Evolutionary conservation across 306 rosid species (phyloP).

Genomic region (Cajanus cajan): DNA sequence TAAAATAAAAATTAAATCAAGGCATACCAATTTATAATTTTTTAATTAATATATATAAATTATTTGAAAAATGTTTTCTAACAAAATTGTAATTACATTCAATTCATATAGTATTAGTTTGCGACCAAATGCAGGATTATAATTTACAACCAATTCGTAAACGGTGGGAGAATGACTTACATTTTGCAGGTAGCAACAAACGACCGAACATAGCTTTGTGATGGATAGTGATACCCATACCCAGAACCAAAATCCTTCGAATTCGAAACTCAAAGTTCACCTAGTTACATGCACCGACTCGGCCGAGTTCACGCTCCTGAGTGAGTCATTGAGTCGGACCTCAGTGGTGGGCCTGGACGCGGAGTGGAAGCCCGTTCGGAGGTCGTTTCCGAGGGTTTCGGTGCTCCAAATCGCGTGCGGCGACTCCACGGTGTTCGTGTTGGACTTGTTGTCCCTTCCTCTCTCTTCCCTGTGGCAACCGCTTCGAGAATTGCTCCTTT

Average conservation of each 20-base stretch:
- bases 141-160: too few species aligned
- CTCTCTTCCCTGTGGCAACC: conserved; percentile 58
- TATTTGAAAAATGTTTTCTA: too few species aligned
- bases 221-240: neutral
- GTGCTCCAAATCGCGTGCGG: conserved; percentile 83
- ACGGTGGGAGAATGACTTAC: too few species aligned
- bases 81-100: too few species aligned
- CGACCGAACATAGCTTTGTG: too few species aligned
- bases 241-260: neutral
- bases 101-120: too few species aligned
- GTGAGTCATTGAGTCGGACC: conserved; percentile 49
- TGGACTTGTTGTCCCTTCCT: conserved; percentile 61
- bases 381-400: conserved; percentile 59
- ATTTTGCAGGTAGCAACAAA: too few species aligned
- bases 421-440: conserved; percentile 60
- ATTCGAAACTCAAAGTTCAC: conserved; percentile 32
- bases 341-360: conserved; percentile 72
- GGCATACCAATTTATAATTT: too few species aligned
- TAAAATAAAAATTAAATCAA: too few species aligned
- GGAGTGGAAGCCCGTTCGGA: conserved; percentile 84
- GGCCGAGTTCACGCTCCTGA: conserved; percentile 58
- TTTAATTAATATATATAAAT: too few species aligned
- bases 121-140: too few species aligned
- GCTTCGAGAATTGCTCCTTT: conserved; percentile 50
- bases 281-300: conserved; percentile 61